phyloP scores from a whole-genome alignment of 495 filamentous ascomycete genomes.

The Opeltia flavorubescens region DNA sequence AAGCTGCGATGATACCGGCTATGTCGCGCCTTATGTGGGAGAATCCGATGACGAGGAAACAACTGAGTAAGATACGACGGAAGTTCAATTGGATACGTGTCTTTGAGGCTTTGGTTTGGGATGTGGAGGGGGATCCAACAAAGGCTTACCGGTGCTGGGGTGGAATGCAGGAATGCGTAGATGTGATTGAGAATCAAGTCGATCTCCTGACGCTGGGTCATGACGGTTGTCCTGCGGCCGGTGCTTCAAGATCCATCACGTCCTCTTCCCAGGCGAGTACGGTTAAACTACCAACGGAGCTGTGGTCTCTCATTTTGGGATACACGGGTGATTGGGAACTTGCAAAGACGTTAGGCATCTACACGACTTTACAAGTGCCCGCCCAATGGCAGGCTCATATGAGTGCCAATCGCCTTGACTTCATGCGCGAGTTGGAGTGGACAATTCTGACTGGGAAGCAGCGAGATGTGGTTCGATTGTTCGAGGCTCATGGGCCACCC shows the following conservation, averaged over 20 bases:
- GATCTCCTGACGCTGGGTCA: constrained; percentile 47
- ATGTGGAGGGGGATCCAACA: constrained; percentile 34
- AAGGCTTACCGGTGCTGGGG: constrained; percentile 44
- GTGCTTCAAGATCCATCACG: constrained; percentile 22
- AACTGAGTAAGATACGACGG: constrained; percentile 61
- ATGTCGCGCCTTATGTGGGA: constrained; percentile 79
- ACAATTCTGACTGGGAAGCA: constrained; percentile 60
- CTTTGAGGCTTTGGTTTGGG: constrained; percentile 58
- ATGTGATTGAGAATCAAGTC: constrained; percentile 51
- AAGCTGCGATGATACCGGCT: constrained; percentile 65
- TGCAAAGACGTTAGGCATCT: constrained; percentile 63
- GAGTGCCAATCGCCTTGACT: constrained; percentile 18
- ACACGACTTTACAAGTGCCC: constrained; percentile 59
- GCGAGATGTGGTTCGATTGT: constrained; percentile 50
- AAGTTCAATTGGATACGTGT: constrained; percentile 76
- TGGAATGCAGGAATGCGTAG: constrained; percentile 47
- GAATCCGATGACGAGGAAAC: constrained; percentile 69
- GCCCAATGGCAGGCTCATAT: constrained; percentile 49
- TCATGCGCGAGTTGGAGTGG: constrained; percentile 53
- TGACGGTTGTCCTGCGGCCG: constrained; percentile 36
- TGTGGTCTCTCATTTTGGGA: constrained; percentile 81
- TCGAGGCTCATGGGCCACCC: constrained; percentile 50
- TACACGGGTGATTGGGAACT: constrained; percentile 81
- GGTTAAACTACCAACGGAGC: constrained; percentile 52
- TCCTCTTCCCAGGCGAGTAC: constrained; percentile 12